phyloP scores from a whole-genome alignment of 345 rosid genomes.

The Linum lewisii region DNA sequence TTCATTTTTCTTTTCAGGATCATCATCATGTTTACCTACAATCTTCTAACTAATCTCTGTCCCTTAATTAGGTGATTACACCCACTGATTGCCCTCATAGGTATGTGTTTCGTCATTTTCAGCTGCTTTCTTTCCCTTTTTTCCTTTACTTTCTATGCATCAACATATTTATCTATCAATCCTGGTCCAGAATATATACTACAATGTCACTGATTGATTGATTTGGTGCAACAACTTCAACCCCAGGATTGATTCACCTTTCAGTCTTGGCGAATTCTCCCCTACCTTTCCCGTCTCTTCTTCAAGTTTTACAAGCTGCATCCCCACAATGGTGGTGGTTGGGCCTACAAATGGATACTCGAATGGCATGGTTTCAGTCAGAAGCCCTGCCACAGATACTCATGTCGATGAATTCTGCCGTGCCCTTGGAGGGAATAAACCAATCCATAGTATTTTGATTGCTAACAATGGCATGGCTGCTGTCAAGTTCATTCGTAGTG shows the following conservation, averaged over 20 bases:
- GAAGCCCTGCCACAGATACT: constrained; percentile 45
- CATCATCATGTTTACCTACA: too few relatives aligned
- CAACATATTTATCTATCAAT: not conserved
- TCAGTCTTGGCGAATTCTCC: not conserved
- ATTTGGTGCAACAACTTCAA: not conserved
- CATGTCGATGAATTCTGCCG: constrained; percentile 73
- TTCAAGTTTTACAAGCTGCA: too few relatives aligned
- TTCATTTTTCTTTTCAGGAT: too few relatives aligned
- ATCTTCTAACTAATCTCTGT: too few relatives aligned
- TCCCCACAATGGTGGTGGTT: constrained; percentile 22
- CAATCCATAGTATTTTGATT: constrained; percentile 83
- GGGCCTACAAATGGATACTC: constrained; percentile 45
- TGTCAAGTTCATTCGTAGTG: constrained; percentile 92
- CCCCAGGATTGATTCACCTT: not conserved
- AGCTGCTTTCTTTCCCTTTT: not conserved
- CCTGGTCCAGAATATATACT: not conserved
- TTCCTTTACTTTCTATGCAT: not conserved
- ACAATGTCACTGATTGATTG: not conserved
- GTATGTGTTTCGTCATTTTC: not conserved
- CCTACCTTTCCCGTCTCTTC: too few relatives aligned
- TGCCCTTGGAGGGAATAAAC: constrained; percentile 76
- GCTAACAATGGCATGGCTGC: constrained; percentile 99
- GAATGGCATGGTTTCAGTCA: constrained; percentile 40
- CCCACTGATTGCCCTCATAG: too few relatives aligned
- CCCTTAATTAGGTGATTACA: too few relatives aligned